phyloP scores from a whole-genome alignment of 306 rosid genomes.

The Mucuna pruriens region DNA sequence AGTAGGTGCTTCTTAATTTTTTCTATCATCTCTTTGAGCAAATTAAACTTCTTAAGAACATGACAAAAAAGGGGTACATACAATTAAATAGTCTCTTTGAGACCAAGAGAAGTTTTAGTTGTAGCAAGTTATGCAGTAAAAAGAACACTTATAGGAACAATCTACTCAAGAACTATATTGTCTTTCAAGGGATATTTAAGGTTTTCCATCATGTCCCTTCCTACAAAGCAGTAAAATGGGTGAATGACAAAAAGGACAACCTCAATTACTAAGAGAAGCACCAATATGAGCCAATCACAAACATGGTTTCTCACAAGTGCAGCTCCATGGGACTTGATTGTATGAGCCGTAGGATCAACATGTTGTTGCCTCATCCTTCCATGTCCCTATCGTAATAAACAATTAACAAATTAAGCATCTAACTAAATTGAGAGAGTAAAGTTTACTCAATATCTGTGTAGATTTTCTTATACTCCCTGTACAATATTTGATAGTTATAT shows the following conservation, averaged over 20 bases:
- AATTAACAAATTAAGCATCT: no score
- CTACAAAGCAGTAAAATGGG: slow-evolving; percentile 89
- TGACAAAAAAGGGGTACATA: no score
- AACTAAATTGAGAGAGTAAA: not conserved
- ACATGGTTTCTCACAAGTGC: slow-evolving; percentile 70
- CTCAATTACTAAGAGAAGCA: slow-evolving; percentile 66
- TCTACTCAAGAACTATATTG: slow-evolving; percentile 87
- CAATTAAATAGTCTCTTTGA: no score
- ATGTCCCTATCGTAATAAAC: slow-evolving; percentile 25
- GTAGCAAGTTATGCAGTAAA: not conserved
- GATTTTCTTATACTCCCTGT: no score
- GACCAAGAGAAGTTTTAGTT: not conserved
- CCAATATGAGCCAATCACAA: slow-evolving; percentile 81
- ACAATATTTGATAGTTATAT: no score
- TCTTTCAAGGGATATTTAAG: slow-evolving; percentile 81
- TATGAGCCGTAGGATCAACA: slow-evolving; percentile 57
- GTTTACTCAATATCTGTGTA: no score
- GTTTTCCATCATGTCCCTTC: slow-evolving; percentile 91
- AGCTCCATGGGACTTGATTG: slow-evolving; percentile 88
- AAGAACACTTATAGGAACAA: slow-evolving; percentile 74
- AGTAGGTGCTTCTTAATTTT: not conserved
- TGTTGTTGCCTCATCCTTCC: slow-evolving; percentile 40
- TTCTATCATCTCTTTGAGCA: not conserved
- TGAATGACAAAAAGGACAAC: slow-evolving; percentile 51
- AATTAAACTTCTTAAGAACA: not conserved